Evolutionary conservation across 2,329 filamentous ascomycete species (phyloP).

Genomic region (Fusarium sp.): DNA sequence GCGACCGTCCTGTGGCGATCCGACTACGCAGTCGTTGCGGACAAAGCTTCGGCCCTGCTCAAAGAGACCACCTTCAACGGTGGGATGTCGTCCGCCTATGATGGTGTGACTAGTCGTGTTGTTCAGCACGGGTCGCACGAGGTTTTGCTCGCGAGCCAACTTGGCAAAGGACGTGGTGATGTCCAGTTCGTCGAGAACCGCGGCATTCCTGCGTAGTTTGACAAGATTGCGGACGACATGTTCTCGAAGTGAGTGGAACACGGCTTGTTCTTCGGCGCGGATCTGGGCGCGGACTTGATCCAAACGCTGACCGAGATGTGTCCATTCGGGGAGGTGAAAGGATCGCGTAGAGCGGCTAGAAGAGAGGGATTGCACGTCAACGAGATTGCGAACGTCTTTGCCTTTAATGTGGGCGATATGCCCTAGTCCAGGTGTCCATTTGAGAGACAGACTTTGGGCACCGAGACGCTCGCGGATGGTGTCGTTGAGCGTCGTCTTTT

Average conservation of each 20-base stretch:
- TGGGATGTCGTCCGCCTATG: slow-evolving; percentile 87
- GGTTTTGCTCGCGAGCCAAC: slow-evolving; percentile 76
- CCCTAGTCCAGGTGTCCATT: slow-evolving; percentile 86
- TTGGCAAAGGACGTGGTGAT: slow-evolving; percentile 86
- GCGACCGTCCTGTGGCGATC: slow-evolving; percentile 70
- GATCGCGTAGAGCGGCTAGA: slow-evolving; percentile 85
- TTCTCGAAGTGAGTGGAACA: slow-evolving; percentile 78
- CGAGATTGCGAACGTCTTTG: slow-evolving; percentile 66
- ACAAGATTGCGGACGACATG: slow-evolving; percentile 83
- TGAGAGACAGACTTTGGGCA: slow-evolving; percentile 75
- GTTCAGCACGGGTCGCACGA: slow-evolving; percentile 78
- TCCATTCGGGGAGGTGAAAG: slow-evolving; percentile 87
- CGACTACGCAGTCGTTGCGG: slow-evolving; percentile 85
- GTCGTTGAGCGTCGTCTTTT: slow-evolving; percentile 69
- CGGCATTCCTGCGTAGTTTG: slow-evolving; percentile 85
- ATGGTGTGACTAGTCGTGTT: slow-evolving; percentile 74
- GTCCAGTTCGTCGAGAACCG: slow-evolving; percentile 93
- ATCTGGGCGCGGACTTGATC: slow-evolving; percentile 83
- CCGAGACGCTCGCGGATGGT: slow-evolving; percentile 68
- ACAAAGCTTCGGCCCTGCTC: slow-evolving; percentile 84
- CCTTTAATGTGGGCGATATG: slow-evolving; percentile 92
- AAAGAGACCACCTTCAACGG: slow-evolving; percentile 83
- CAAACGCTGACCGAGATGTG: slow-evolving; percentile 77
- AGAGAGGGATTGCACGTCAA: slow-evolving; percentile 62
- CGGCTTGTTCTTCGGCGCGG: slow-evolving; percentile 81